Evolutionary conservation across 1,284 basidiomycete species (phyloP).

Genomic region (Paramarasmius palmivorus): DNA sequence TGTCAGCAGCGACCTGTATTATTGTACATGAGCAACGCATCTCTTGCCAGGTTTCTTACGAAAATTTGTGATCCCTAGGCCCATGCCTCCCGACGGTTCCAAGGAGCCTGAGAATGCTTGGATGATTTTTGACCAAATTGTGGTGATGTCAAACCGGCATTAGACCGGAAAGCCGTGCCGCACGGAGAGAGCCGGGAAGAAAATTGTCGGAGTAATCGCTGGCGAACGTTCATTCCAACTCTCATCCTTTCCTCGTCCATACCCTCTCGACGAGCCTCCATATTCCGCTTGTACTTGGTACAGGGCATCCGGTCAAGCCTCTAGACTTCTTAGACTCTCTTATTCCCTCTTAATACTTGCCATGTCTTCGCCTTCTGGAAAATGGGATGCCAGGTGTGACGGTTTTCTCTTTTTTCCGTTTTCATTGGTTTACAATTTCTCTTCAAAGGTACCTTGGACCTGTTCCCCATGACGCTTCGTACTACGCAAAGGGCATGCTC

Average conservation of each 20-base stretch:
- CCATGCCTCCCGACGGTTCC: no score
- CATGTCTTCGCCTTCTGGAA: constrained; percentile 29
- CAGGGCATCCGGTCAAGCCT: constrained; percentile 32
- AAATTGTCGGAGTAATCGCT: neutral
- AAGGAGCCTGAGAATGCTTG: no score
- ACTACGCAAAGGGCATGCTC: constrained; percentile 82
- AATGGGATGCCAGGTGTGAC: constrained; percentile 72
- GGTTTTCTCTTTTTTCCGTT: constrained; percentile 17
- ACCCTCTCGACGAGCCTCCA: constrained; percentile 4
- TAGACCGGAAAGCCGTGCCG: no score
- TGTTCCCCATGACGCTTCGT: constrained; percentile 69
- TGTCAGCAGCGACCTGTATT: neutral
- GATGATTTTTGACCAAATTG: no score
- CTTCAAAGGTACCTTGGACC: constrained; percentile 59
- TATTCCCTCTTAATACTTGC: constrained; percentile 19
- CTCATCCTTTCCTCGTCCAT: constrained; percentile 6
- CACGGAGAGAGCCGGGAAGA: constrained; percentile 1
- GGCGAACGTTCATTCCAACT: neutral
- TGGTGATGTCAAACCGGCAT: no score
- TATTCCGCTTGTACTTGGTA: constrained; percentile 16
- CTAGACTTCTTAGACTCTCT: constrained; percentile 8
- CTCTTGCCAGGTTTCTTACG: no score
- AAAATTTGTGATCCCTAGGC: no score
- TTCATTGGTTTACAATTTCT: constrained; percentile 14
- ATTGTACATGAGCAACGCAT: neutral